Conservation (phyloP, 2,329 filamentous ascomycete genomes). For the Ceratocystis ficicola region DNA sequence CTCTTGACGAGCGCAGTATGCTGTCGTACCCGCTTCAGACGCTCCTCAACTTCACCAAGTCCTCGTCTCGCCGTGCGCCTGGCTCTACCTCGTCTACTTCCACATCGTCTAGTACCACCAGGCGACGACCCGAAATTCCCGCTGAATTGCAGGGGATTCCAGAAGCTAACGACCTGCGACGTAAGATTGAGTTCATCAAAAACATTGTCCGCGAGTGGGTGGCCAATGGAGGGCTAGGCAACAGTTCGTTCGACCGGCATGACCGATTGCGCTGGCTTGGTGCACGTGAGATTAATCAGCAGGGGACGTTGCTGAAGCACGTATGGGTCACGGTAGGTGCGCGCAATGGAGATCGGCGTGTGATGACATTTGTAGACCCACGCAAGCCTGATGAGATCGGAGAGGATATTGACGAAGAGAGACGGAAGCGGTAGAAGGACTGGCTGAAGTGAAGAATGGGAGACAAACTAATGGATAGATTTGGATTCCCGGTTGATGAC, state of each 20-base stretch:
- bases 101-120: slow-evolving; percentile 33
- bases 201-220: slow-evolving; percentile 60
- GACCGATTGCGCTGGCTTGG: slow-evolving; percentile 47
- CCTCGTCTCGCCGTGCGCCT: slow-evolving; percentile 31
- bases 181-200: slow-evolving; percentile 62
- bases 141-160: slow-evolving; percentile 52
- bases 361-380: slow-evolving; percentile 45
- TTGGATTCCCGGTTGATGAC: neutral
- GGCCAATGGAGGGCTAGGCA: slow-evolving; percentile 55
- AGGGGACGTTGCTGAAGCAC: slow-evolving; percentile 42
- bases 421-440: slow-evolving; percentile 17
- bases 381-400: slow-evolving; percentile 42
- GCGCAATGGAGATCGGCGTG: slow-evolving; percentile 45
- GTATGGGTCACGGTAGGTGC: slow-evolving; percentile 59
- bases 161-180: slow-evolving; percentile 58
- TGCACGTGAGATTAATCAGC: slow-evolving; percentile 40
- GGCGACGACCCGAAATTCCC: slow-evolving; percentile 48
- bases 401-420: slow-evolving; percentile 39
- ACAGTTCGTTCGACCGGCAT: slow-evolving; percentile 46
- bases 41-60: slow-evolving; percentile 54
- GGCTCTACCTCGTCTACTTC: slow-evolving; percentile 24
- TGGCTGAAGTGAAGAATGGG: no score
- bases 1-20: slow-evolving; percentile 57
- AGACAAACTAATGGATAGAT: neutral
- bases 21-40: slow-evolving; percentile 62